Evolutionary conservation across 768 basidiomycete species (phyloP), one percentile per base, ranked within the genome.

Genomic region (Leucocoprinus leucothites): DNA sequence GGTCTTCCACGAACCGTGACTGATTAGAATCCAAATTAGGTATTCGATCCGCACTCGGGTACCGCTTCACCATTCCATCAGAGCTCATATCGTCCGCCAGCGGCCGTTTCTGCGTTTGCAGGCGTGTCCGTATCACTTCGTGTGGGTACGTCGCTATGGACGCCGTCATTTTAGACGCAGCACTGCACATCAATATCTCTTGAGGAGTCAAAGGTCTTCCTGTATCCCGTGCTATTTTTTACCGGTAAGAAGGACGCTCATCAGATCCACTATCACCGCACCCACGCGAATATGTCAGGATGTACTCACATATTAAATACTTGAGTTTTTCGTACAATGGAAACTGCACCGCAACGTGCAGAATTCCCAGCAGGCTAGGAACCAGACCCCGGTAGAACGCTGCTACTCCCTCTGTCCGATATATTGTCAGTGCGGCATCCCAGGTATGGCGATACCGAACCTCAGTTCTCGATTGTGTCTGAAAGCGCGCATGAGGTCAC

Each of bases 271-370:
- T 26, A 36, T n/a, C 52, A 43, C 57, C 54, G 34, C 11, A 3
- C 49, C 4, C 36, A 22, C 4, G 35, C 31, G 4, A 55, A 47
- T 26, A 38, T 6, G 6, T 5, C 13, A 40, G 55, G 19, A 52
- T 51, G 16, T 28, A 84, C 93, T 72, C 69, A 96, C 95, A 86
- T 61, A 90, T 85, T 76, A 84, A 82, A 16, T 84, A 63, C 74
- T 98, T 98, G 53, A 98, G 82, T 62, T 88, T 81, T 67, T 99
- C 97, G 67, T 98, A 98, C 7, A 98, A 73, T 31, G 97, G 97
- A 63, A 99, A 98, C 69, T 99, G 97, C 1, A 99, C 94, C 5
- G 92, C 94, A 48, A 99, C 96, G 65, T 99, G 97, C 1, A 83
- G 69, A 56, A 98, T 96, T 40, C 97, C 97, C 46, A 98, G 78